Evolutionary conservation across 2,329 filamentous ascomycete species (phyloP).

Genomic region (Aspergillus persii): DNA sequence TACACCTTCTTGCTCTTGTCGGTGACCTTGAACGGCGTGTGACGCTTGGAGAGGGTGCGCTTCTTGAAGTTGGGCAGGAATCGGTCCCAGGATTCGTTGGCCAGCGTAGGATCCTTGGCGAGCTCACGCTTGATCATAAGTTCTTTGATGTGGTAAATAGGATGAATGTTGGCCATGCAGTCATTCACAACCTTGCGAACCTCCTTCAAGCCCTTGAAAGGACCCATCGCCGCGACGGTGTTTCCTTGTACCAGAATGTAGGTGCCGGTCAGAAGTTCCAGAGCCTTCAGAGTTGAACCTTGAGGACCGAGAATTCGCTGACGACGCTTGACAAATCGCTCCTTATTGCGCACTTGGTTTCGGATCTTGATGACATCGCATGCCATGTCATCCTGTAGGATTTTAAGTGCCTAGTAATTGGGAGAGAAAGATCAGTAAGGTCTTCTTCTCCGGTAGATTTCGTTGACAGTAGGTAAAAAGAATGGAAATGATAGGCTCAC

Average conservation of each 20-base stretch:
- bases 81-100: conserved; percentile 87
- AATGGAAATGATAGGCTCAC: conserved; percentile 15
- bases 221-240: conserved; percentile 88
- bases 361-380: conserved; percentile 97
- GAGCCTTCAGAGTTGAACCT: conserved; percentile 87
- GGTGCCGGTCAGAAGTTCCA: conserved; percentile 85
- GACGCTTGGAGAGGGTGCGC: conserved; percentile 79
- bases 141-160: conserved; percentile 90
- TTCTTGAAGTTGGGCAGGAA: conserved; percentile 98
- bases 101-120: conserved; percentile 82
- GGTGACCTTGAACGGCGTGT: conserved; percentile 76
- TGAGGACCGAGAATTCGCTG: conserved; percentile 90
- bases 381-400: conserved; percentile 85
- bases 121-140: conserved; percentile 92
- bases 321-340: conserved; percentile 89
- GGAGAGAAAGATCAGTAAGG: not conserved
- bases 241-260: conserved; percentile 97
- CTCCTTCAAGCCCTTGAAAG: conserved; percentile 90
- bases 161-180: conserved; percentile 93
- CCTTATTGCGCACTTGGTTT: conserved; percentile 86
- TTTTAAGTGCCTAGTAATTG: conserved; percentile 68
- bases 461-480: too few relatives aligned
- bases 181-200: conserved; percentile 86
- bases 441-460: not conserved
- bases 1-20: conserved; percentile 94